Evolutionary conservation across 805 yeast genomes (phyloP).

Genomic region (Lachancea fermentati): DNA sequence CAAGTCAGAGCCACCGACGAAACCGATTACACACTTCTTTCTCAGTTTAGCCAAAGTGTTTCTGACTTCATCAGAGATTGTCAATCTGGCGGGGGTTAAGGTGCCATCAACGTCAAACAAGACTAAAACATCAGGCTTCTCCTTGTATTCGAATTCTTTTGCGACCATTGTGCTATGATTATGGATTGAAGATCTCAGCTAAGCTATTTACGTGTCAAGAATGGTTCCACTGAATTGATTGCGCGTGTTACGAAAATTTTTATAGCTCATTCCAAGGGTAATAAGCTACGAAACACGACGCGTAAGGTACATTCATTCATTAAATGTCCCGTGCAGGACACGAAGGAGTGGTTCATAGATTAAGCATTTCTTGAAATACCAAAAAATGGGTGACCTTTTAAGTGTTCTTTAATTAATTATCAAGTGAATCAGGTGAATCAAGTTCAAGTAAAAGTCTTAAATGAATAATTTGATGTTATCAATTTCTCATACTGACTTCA

Average conservation of each 20-base stretch:
- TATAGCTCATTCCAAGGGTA: not conserved
- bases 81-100: conserved; percentile 91
- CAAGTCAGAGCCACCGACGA: conserved; percentile 96
- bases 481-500: too few species aligned
- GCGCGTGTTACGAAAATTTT: not conserved
- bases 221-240: not conserved
- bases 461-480: too few species aligned
- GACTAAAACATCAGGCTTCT: conserved; percentile 80
- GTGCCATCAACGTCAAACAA: conserved; percentile 99
- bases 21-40: conserved; percentile 91
- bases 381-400: too few species aligned
- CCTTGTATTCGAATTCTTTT: conserved; percentile 62
- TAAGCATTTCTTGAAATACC: too few species aligned
- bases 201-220: not conserved
- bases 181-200: not conserved
- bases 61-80: conserved; percentile 71
- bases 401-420: too few species aligned
- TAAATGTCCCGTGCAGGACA: too few species aligned
- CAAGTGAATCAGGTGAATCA: too few species aligned
- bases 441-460: too few species aligned
- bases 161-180: conserved; percentile 15
- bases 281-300: not conserved
- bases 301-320: too few species aligned
- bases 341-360: too few species aligned
- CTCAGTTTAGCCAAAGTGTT: conserved; percentile 67